Conservation (phyloP, 192 early-diverging fungal genomes). For the Podila epicladia region DNA sequence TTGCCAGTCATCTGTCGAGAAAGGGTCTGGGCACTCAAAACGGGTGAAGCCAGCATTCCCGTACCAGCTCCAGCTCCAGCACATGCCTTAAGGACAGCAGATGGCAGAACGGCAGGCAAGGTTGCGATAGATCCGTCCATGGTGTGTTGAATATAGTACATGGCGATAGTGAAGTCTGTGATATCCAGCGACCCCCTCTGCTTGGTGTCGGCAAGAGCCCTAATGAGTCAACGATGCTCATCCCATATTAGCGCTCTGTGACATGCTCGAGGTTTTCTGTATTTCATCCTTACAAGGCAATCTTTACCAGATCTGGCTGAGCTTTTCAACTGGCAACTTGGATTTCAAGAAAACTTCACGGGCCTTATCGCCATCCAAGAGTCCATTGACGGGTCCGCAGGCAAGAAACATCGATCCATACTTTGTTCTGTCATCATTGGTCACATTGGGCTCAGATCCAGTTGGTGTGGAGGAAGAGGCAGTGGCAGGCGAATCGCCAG, state of each 20-base stretch:
- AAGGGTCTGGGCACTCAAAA: constrained; percentile 27
- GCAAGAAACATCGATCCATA: constrained; percentile 48
- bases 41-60: constrained; percentile 20
- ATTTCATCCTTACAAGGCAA: too few species aligned
- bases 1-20: constrained; percentile 47
- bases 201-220: constrained; percentile 82
- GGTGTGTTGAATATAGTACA: constrained; percentile 86
- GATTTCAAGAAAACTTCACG: constrained; percentile 84
- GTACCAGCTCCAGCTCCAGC: constrained; percentile 25
- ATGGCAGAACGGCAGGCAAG: constrained; percentile 78
- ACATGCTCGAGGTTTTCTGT: too few species aligned
- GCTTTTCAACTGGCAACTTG: constrained; percentile 76
- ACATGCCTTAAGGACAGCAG: constrained; percentile 63
- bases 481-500: constrained; percentile 1
- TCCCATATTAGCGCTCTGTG: too few species aligned
- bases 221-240: constrained; percentile 15
- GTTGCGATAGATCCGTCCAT: constrained; percentile 76
- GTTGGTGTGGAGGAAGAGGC: constrained; percentile 15
- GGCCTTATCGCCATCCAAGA: constrained; percentile 73
- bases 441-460: constrained; percentile 33
- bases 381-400: constrained; percentile 41
- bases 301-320: constrained; percentile 83
- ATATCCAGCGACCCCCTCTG: constrained; percentile 75
- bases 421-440: constrained; percentile 37
- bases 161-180: constrained; percentile 89